Percentiles rank a stretch among this genome's conserved stretches.
Conservation (phyloP, 2,329 filamentous ascomycete species). For the Talaromyces sp. region DNA sequence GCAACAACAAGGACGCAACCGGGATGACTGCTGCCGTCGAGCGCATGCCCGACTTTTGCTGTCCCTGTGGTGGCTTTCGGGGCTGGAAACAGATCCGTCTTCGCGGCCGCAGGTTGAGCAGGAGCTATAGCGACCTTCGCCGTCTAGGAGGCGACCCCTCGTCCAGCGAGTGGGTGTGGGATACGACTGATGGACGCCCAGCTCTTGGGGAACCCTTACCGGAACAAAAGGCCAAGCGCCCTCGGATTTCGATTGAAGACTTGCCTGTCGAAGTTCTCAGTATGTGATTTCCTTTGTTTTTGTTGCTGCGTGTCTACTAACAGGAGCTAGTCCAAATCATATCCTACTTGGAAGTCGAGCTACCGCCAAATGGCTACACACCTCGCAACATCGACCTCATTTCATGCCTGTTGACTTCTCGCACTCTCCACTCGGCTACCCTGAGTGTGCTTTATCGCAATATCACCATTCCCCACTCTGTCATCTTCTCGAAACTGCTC, state of each 20-base stretch:
- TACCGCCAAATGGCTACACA: slow-evolving; percentile 68
- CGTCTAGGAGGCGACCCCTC: slow-evolving; percentile 25
- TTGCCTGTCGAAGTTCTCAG: slow-evolving; percentile 67
- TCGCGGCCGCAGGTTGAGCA: slow-evolving; percentile 38
- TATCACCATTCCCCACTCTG: slow-evolving; percentile 76
- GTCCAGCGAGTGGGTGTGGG: slow-evolving; percentile 39
- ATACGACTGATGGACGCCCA: slow-evolving; percentile 21
- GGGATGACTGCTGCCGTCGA: slow-evolving; percentile 15
- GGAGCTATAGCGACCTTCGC: slow-evolving; percentile 40
- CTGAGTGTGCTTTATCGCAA: slow-evolving; percentile 70
- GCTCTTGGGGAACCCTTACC: slow-evolving; percentile 19
- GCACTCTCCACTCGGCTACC: slow-evolving; percentile 65
- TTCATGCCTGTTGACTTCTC: slow-evolving; percentile 70
- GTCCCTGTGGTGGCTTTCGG: slow-evolving; percentile 40
- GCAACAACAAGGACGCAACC: background rate
- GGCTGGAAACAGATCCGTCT: slow-evolving; percentile 42
- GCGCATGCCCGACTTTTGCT: slow-evolving; percentile 40
- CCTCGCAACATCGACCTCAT: slow-evolving; percentile 74
- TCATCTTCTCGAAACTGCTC: slow-evolving; percentile 77
- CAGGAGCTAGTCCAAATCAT: slow-evolving; percentile 60
- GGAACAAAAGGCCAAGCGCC: slow-evolving; percentile 17
- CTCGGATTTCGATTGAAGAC: slow-evolving; percentile 55
- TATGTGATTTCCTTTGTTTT: no score
- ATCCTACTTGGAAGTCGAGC: slow-evolving; percentile 66
- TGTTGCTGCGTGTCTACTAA: no score